Evolutionary conservation across 805 yeast species (phyloP).

Genomic region (Metschnikowia matae): DNA sequence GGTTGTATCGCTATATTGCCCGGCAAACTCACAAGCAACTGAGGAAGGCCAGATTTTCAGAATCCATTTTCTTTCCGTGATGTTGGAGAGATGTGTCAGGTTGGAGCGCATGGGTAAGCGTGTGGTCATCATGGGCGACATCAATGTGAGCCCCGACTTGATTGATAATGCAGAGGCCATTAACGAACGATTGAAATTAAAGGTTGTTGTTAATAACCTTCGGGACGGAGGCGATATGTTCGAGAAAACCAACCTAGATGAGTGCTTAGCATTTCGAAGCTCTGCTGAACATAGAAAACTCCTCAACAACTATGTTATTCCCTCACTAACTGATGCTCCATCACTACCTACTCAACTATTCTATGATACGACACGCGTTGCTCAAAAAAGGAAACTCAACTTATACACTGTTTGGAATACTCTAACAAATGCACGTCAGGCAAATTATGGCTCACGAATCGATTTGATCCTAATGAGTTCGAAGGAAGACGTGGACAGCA

Average conservation of each 20-base stretch:
- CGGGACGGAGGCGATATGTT: slow-evolving; percentile 19
- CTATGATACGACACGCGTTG: slow-evolving; percentile 54
- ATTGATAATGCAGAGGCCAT: slow-evolving; percentile 78
- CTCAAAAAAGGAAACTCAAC: slow-evolving; percentile 53
- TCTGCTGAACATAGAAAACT: slow-evolving; percentile 28
- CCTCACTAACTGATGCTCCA: slow-evolving; percentile 16
- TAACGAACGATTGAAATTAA: slow-evolving; percentile 37
- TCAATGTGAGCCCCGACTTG: slow-evolving; percentile 75
- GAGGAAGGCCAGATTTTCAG: slow-evolving; percentile 63
- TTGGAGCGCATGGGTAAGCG: slow-evolving; percentile 55
- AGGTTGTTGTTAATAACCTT: slow-evolving; percentile 12
- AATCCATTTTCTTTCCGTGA: slow-evolving; percentile 49
- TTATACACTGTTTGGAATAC: slow-evolving; percentile 95
- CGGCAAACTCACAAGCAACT: slow-evolving; percentile 78
- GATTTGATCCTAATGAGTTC: slow-evolving; percentile 64
- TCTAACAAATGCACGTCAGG: slow-evolving; percentile 65
- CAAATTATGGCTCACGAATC: slow-evolving; percentile 84
- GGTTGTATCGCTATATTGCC: slow-evolving; percentile 73
- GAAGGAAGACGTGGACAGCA: slow-evolving; percentile 25
- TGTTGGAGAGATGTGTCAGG: slow-evolving; percentile 59
- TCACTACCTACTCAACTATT: slow-evolving; percentile 28
- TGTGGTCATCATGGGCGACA: slow-evolving; percentile 83
- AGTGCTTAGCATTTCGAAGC: slow-evolving; percentile 33
- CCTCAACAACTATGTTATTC: slow-evolving; percentile 26
- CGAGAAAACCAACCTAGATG: slow-evolving; percentile 24